Conservation (phyloP, 192 early-diverging fungal genomes). For the Rhizophlyctis rosea region DNA sequence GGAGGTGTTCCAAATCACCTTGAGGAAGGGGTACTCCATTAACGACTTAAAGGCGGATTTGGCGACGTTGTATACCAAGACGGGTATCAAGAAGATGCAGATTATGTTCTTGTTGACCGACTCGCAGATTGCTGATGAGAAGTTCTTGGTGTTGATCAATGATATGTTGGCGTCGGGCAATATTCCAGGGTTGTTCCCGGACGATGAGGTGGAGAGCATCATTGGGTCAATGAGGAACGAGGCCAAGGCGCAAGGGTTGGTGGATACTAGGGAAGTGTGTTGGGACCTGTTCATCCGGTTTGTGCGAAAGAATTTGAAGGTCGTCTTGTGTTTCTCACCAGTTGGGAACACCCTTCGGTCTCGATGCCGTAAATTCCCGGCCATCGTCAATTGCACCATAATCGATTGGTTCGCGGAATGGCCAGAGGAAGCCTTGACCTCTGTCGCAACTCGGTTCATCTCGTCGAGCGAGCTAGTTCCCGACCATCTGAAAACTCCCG, state of each 20-base stretch:
- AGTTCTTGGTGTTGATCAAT: conserved; percentile 63
- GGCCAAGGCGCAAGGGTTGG: conserved; percentile 56
- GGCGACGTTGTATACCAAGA: conserved; percentile 53
- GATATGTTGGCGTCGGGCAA: conserved; percentile 65
- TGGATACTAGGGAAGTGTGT: conserved; percentile 61
- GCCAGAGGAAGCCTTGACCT: conserved; percentile 58
- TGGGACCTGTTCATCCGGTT: conserved; percentile 63
- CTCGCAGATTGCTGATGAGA: conserved; percentile 63
- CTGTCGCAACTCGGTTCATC: conserved; percentile 61
- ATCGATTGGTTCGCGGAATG: conserved; percentile 68
- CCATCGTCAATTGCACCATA: conserved; percentile 55
- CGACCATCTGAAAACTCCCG: conserved; percentile 43
- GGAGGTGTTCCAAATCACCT: conserved; percentile 68
- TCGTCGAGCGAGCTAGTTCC: conserved; percentile 55
- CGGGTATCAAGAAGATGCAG: conserved; percentile 58
- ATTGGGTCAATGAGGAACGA: conserved; percentile 63
- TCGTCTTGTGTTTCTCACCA: conserved; percentile 64
- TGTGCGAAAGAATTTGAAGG: conserved; percentile 57
- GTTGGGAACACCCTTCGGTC: conserved; percentile 61
- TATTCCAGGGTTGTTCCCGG: conserved; percentile 65
- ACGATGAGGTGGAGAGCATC: conserved; percentile 65
- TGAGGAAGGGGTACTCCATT: conserved; percentile 58
- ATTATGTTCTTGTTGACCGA: conserved; percentile 66
- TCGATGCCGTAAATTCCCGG: conserved; percentile 61
- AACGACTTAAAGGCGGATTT: conserved; percentile 58